These are phyloP conservation scores for Colletotrichum aenigma DNA, from an alignment of 2,329 filamentous ascomycete genomes.

Conservation along the genomic window DNA sequence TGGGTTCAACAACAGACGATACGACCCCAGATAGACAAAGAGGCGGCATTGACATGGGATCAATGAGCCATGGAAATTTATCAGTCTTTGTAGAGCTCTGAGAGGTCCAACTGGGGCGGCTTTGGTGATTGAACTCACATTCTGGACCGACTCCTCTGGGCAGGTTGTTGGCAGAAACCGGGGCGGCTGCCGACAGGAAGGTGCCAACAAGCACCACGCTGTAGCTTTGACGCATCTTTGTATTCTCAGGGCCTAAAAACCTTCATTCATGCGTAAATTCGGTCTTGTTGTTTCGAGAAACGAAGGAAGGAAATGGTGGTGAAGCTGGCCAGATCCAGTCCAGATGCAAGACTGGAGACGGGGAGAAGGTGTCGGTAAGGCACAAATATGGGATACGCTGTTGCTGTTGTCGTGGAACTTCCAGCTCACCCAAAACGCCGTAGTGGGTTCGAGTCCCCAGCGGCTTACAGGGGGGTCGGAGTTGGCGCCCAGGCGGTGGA, in stretches of 20 bases:
- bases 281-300: neutral
- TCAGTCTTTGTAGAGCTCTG: neutral
- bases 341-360: neutral
- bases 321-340: conserved; percentile 12
- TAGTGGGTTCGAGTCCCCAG: conserved; percentile 13
- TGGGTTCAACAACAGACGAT: neutral
- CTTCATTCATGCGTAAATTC: conserved; percentile 15
- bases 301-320: neutral
- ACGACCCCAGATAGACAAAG: neutral
- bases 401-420: conserved; percentile 15
- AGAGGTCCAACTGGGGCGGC: neutral
- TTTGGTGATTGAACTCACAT: conserved; percentile 68
- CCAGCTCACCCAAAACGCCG: conserved; percentile 24
- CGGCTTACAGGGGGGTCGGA: conserved; percentile 1
- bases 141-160: conserved; percentile 89
- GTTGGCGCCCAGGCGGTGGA: neutral
- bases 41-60: neutral
- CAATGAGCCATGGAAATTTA: neutral
- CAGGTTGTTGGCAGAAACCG: conserved; percentile 67
- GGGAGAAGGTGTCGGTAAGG: neutral
- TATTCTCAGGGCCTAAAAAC: conserved; percentile 18
- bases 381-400: neutral
- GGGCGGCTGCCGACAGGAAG: conserved; percentile 51
- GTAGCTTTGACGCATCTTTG: conserved; percentile 52
- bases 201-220: conserved; percentile 57